Evolutionary conservation across 2,329 filamentous ascomycete species (phyloP).

Genomic region (Penicillium palitans): DNA sequence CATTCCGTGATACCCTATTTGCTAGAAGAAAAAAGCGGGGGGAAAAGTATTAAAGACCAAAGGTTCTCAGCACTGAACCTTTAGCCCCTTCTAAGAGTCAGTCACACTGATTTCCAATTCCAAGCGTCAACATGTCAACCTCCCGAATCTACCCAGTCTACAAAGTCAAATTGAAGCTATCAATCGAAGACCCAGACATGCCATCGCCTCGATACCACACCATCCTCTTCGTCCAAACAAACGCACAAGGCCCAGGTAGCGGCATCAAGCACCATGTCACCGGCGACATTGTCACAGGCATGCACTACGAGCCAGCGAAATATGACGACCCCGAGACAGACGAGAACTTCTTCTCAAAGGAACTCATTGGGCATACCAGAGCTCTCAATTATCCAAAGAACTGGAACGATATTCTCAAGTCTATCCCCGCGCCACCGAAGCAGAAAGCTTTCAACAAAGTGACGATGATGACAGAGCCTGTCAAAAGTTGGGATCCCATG

Average conservation of each 20-base stretch:
- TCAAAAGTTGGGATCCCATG: conserved; percentile 4
- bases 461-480: conserved; percentile 3
- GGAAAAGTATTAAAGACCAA: background rate
- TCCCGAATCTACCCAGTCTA: conserved; percentile 4
- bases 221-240: conserved; percentile 3
- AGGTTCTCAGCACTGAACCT: background rate
- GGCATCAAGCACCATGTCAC: conserved; percentile 10
- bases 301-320: background rate
- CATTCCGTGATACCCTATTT: background rate
- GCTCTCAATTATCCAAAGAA: conserved; percentile 2
- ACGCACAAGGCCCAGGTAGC: background rate
- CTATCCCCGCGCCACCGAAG: background rate
- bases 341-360: conserved; percentile 4
- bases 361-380: conserved; percentile 1
- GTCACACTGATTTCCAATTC: background rate
- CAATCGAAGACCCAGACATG: conserved; percentile 7
- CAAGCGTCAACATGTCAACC: background rate
- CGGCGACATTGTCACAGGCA: conserved; percentile 3
- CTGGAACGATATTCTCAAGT: conserved; percentile 1
- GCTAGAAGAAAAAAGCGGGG: background rate
- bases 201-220: background rate
- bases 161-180: background rate
- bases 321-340: background rate
- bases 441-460: conserved; percentile 2
- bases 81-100: background rate